A percentile compares a stretch with the other conserved stretches of the same genome.
phyloP scores from a whole-genome alignment of 352 stramenopile species.

The Thalassiosira exigua region DNA sequence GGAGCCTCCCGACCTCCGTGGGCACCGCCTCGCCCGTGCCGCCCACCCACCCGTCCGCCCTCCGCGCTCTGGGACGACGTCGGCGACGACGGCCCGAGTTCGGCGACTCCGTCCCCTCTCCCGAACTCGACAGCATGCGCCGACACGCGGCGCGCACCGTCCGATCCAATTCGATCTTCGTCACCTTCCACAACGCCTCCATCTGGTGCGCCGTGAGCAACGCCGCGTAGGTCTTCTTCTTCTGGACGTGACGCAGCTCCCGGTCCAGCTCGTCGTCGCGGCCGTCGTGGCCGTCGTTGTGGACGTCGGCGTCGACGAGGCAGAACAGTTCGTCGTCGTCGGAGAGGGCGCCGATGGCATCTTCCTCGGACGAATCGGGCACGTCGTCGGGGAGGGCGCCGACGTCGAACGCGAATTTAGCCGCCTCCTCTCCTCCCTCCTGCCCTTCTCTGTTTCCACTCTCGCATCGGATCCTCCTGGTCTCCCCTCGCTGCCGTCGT shows the following conservation, averaged over 20 bases:
- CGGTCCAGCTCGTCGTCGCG: constrained; percentile 34
- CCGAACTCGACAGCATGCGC: constrained; percentile 54
- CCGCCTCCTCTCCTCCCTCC: neutral
- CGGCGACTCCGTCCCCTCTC: neutral
- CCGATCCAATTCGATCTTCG: constrained; percentile 79
- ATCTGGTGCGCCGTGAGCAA: constrained; percentile 70
- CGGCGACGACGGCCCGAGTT: neutral
- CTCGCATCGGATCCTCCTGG: constrained; percentile 14
- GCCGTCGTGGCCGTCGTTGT: constrained; percentile 9
- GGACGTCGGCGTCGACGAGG: neutral
- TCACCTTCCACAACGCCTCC: constrained; percentile 81
- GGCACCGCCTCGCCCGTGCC: constrained; percentile 50
- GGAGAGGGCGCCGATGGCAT: neutral
- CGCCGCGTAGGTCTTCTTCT: constrained; percentile 54
- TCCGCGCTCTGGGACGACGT: neutral
- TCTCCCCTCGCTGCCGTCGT: constrained; percentile 6
- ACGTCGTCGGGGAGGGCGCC: neutral
- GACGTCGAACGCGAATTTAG: neutral
- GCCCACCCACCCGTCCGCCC: constrained; percentile 67
- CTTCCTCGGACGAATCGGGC: neutral
- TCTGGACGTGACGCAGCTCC: constrained; percentile 46
- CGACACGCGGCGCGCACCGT: constrained; percentile 68
- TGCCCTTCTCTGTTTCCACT: too few species aligned
- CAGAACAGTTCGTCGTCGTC: neutral
- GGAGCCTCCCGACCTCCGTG: constrained; percentile 56